Evolutionary conservation across 1,284 basidiomycete species (phyloP).

Genomic region (Trametes hirsuta): DNA sequence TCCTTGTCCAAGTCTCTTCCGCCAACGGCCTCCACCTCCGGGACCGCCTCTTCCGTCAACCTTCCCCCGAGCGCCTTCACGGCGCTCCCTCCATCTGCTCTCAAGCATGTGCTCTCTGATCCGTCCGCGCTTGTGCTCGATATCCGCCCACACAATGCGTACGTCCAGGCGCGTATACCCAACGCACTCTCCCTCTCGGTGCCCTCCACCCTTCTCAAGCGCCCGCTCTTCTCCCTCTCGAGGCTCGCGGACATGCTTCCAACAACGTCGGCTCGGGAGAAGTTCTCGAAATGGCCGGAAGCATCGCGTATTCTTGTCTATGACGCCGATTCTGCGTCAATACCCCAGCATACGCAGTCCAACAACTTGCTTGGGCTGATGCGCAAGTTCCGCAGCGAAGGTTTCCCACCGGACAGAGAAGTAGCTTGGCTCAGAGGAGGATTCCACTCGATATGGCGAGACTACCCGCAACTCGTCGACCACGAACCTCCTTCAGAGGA

Average conservation of each 20-base stretch:
- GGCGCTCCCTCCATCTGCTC: constrained; percentile 36
- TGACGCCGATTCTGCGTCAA: constrained; percentile 71
- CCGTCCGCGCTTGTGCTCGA: constrained; percentile 70
- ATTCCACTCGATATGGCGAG: constrained; percentile 70
- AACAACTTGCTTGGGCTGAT: constrained; percentile 81
- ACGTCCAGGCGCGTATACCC: constrained; percentile 65
- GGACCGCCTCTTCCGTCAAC: constrained; percentile 6
- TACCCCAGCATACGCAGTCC: constrained; percentile 51
- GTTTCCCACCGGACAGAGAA: constrained; percentile 55
- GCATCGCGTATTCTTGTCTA: constrained; percentile 75
- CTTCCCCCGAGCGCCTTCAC: constrained; percentile 34
- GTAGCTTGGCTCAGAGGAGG: constrained; percentile 84
- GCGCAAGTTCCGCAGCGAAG: constrained; percentile 79
- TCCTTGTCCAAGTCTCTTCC: constrained; percentile 18
- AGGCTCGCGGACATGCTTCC: constrained; percentile 79
- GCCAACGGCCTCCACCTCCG: constrained; percentile 18
- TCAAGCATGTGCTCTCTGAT: constrained; percentile 39
- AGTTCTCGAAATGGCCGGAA: constrained; percentile 62
- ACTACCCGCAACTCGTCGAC: constrained; percentile 56
- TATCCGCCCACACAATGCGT: constrained; percentile 83
- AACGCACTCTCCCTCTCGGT: constrained; percentile 88
- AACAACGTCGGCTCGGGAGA: constrained; percentile 54
- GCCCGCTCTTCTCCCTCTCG: constrained; percentile 79
- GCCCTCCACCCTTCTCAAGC: constrained; percentile 92
- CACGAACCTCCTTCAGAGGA: constrained; percentile 46